These are phyloP conservation scores for Rutstroemia sp. DNA, from an alignment of 2,329 filamentous ascomycete genomes.

Conservation along the genomic window DNA sequence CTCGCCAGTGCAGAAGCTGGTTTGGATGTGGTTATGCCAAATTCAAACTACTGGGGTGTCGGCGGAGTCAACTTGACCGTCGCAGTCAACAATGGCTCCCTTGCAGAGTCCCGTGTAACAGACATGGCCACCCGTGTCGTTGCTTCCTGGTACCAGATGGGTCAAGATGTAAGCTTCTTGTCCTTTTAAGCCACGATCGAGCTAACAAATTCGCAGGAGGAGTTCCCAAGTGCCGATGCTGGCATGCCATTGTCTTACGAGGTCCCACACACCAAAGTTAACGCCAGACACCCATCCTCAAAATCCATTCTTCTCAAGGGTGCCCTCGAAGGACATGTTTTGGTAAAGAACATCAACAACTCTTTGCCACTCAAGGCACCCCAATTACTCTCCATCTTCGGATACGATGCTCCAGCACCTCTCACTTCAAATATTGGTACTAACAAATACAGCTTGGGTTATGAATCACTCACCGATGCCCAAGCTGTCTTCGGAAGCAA, in stretches of 20 bases:
- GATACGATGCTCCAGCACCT: conserved; percentile 42
- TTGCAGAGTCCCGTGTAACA: conserved; percentile 33
- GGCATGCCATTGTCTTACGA: conserved; percentile 45
- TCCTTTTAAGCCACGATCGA: not conserved
- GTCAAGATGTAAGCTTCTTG: conserved; percentile 41
- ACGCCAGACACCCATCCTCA: conserved; percentile 45
- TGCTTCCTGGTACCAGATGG: conserved; percentile 50
- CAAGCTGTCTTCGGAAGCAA: not conserved
- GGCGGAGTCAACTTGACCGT: conserved; percentile 34
- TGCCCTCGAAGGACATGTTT: conserved; percentile 55
- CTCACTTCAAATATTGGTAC: not conserved
- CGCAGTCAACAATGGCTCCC: conserved; percentile 52
- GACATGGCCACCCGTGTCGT: conserved; percentile 60
- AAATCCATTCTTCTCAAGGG: conserved; percentile 38
- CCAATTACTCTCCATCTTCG: conserved; percentile 48
- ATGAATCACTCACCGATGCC: not conserved
- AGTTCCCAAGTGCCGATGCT: conserved; percentile 30
- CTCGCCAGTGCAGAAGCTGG: conserved; percentile 72
- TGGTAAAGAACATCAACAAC: conserved; percentile 52
- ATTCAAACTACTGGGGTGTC: conserved; percentile 15
- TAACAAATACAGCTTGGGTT: not conserved
- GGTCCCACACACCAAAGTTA: conserved; percentile 43
- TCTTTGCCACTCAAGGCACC: conserved; percentile 44
- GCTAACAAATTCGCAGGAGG: conserved; percentile 5
- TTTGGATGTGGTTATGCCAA: conserved; percentile 52